Conservation (phyloP, 331 rosid species). For the Malus hybrid region DNA sequence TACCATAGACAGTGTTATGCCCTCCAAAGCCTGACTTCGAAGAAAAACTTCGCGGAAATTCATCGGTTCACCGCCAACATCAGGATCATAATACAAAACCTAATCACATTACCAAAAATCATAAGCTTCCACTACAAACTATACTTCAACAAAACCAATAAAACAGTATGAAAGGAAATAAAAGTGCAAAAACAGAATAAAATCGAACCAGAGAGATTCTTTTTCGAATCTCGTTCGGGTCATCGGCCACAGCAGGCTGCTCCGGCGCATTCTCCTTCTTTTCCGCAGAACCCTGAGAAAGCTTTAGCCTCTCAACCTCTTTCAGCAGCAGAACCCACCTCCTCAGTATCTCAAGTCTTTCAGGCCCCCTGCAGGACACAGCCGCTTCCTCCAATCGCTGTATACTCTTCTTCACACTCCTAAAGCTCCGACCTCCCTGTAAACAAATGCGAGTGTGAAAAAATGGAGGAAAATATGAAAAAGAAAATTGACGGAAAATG, state of each 20-base stretch:
- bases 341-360: conserved; percentile 54
- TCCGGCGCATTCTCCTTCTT: conserved; percentile 50
- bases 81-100: conserved; percentile 81
- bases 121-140: background rate
- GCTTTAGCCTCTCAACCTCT: conserved; percentile 55
- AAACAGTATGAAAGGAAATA: background rate
- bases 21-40: conserved; percentile 95
- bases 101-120: conserved; percentile 18
- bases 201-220: conserved; percentile 52
- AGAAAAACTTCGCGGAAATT: conserved; percentile 87
- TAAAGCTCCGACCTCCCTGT: no score
- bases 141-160: background rate
- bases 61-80: conserved; percentile 77
- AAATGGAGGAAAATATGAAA: no score
- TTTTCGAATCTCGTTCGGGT: conserved; percentile 52
- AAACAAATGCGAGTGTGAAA: no score
- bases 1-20: conserved; percentile 91
- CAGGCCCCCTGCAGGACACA: no score
- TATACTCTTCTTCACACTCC: no score
- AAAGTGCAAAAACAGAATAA: background rate
- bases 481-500: background rate
- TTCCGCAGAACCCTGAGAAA: conserved; percentile 32
- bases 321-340: conserved; percentile 82
- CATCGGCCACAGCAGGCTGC: conserved; percentile 50
- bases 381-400: no score